Evolutionary conservation across 495 filamentous ascomycete genomes (phyloP).

Genomic region (Pseudomonodictys pantanalensis): DNA sequence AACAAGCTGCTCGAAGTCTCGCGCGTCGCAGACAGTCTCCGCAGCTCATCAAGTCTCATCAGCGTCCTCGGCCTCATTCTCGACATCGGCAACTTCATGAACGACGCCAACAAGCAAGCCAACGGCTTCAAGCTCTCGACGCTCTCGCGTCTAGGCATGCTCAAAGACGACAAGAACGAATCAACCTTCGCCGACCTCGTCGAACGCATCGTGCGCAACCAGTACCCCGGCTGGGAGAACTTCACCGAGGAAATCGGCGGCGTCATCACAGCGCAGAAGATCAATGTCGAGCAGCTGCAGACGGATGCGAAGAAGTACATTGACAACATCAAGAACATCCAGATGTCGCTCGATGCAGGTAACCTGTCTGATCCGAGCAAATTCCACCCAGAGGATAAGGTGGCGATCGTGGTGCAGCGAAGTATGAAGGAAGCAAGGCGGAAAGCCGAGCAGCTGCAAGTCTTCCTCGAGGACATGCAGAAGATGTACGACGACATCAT

Average conservation of each 20-base stretch:
- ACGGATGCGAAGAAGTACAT: slow-evolving; percentile 91
- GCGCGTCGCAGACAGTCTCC: slow-evolving; percentile 77
- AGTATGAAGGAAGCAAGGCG: slow-evolving; percentile 94
- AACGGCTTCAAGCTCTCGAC: slow-evolving; percentile 97
- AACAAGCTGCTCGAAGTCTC: slow-evolving; percentile 79
- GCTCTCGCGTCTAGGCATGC: slow-evolving; percentile 90
- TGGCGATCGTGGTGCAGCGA: slow-evolving; percentile 84
- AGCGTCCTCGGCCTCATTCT: slow-evolving; percentile 94
- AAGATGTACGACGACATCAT: slow-evolving; percentile 93
- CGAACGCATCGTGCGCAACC: slow-evolving; percentile 93
- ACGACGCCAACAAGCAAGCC: slow-evolving; percentile 97
- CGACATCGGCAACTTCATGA: slow-evolving; percentile 99
- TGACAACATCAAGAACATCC: slow-evolving; percentile 89
- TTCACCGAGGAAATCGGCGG: slow-evolving; percentile 83
- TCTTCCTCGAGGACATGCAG: slow-evolving; percentile 91
- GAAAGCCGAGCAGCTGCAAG: slow-evolving; percentile 93
- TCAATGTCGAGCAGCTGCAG: slow-evolving; percentile 91
- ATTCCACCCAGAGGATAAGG: slow-evolving; percentile 95
- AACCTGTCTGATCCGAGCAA: slow-evolving; percentile 96
- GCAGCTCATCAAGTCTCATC: slow-evolving; percentile 88
- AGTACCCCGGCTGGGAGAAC: slow-evolving; percentile 92
- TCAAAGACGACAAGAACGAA: slow-evolving; percentile 98
- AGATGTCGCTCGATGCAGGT: slow-evolving; percentile 84
- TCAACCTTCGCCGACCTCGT: slow-evolving; percentile 93
- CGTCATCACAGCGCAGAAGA: slow-evolving; percentile 79